These are phyloP conservation scores for Podila horticola DNA, from an alignment of 192 early-diverging fungal species.

Conservation along the genomic window DNA sequence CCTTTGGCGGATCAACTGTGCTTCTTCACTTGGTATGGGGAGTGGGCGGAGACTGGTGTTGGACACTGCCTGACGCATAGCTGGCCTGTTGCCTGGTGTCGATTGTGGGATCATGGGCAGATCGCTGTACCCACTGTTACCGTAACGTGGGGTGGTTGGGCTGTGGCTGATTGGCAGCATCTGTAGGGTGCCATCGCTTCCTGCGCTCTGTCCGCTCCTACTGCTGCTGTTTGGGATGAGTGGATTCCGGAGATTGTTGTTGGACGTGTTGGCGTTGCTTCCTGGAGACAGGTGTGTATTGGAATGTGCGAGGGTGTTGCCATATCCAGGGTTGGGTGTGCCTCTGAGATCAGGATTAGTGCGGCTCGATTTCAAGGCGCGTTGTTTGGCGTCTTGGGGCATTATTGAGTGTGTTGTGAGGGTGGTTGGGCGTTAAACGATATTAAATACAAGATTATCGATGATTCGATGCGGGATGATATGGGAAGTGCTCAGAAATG, in stretches of 20 bases:
- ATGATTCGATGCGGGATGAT: too few relatives aligned
- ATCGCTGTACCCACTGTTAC: background rate
- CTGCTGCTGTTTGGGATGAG: background rate
- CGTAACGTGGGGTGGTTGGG: conserved; percentile 13
- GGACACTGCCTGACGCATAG: conserved; percentile 7
- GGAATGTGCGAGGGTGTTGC: conserved; percentile 1
- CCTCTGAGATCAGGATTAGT: background rate
- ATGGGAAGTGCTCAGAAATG: too few relatives aligned
- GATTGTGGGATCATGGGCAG: background rate
- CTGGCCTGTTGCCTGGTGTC: background rate
- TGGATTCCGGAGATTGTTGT: conserved; percentile 15
- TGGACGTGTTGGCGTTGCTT: conserved; percentile 5
- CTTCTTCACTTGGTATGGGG: conserved; percentile 31
- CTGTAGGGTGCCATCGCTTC: conserved; percentile 15
- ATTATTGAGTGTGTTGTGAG: too few relatives aligned
- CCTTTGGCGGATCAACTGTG: conserved; percentile 40
- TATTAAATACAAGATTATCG: too few relatives aligned
- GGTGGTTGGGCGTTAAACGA: too few relatives aligned
- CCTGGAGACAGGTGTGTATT: conserved; percentile 18
- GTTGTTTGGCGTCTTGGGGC: too few relatives aligned
- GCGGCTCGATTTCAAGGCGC: background rate
- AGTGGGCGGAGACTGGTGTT: conserved; percentile 24
- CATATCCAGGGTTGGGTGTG: background rate
- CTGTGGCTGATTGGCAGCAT: conserved; percentile 28
- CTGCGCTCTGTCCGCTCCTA: background rate